Conservation (phyloP, 345 rosid species). For the Acer yangbiense region DNA sequence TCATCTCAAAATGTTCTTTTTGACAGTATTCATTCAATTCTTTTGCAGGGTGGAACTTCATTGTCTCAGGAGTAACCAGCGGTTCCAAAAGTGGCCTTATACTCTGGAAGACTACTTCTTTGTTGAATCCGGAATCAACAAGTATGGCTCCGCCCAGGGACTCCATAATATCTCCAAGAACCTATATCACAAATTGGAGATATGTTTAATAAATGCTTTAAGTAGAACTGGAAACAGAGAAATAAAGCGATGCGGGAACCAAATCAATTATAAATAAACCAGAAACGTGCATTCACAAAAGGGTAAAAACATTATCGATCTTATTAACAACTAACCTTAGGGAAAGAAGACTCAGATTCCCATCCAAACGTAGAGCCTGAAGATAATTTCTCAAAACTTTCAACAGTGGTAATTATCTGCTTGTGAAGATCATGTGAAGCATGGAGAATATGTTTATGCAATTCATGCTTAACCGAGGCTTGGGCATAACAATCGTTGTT, state of each 20-base stretch:
- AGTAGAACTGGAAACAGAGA: neutral
- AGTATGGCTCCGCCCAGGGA: slow-evolving; percentile 87
- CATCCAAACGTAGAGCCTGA: slow-evolving; percentile 63
- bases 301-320: neutral
- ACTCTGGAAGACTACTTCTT: slow-evolving; percentile 55
- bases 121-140: slow-evolving; percentile 77
- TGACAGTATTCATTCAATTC: slow-evolving; percentile 65
- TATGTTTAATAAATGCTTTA: neutral
- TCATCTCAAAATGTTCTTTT: slow-evolving; percentile 33
- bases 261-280: neutral
- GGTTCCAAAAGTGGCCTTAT: slow-evolving; percentile 77
- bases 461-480: slow-evolving; percentile 52
- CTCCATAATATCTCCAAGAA: slow-evolving; percentile 86
- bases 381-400: slow-evolving; percentile 33
- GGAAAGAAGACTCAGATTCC: slow-evolving; percentile 74
- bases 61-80: slow-evolving; percentile 63
- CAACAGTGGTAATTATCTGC: slow-evolving; percentile 40
- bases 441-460: slow-evolving; percentile 74
- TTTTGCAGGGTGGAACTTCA: slow-evolving; percentile 62
- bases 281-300: neutral
- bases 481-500: slow-evolving; percentile 85
- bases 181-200: slow-evolving; percentile 47
- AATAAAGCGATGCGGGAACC: neutral
- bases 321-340: slow-evolving; percentile 57
- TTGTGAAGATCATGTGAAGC: slow-evolving; percentile 66